Evolutionary conservation across 1,284 basidiomycete species (phyloP).

Genomic region (Meripilus lineatus): DNA sequence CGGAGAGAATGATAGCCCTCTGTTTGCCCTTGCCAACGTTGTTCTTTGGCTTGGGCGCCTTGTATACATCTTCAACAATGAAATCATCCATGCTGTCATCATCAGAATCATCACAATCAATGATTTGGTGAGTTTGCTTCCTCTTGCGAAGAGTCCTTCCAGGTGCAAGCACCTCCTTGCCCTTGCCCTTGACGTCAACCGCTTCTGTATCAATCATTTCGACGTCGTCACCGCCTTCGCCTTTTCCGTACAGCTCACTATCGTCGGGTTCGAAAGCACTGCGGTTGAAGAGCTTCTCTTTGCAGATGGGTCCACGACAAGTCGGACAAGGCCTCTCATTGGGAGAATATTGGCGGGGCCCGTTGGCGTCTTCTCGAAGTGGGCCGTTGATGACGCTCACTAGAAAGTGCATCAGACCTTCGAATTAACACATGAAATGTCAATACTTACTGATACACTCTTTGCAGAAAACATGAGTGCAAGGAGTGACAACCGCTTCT

Average conservation of each 20-base stretch:
- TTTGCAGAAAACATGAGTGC: slow-evolving; percentile 47
- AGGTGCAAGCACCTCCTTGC: slow-evolving; percentile 4
- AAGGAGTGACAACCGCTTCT: slow-evolving; percentile 43
- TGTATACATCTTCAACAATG: slow-evolving; percentile 36
- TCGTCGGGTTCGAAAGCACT: slow-evolving; percentile 47
- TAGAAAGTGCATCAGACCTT: slow-evolving; percentile 16
- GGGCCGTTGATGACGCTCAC: slow-evolving; percentile 36
- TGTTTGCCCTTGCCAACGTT: slow-evolving; percentile 20
- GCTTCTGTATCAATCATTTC: slow-evolving; percentile 20
- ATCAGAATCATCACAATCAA: slow-evolving; percentile 26
- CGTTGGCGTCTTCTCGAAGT: slow-evolving; percentile 27
- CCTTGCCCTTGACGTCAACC: slow-evolving; percentile 21
- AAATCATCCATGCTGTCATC: slow-evolving; percentile 46
- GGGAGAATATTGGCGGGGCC: slow-evolving; percentile 26
- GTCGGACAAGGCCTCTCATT: slow-evolving; percentile 46
- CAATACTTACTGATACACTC: slow-evolving; percentile 43
- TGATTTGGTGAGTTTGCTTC: slow-evolving; percentile 14
- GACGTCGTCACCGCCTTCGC: slow-evolving; percentile 13
- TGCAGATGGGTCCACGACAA: slow-evolving; percentile 41
- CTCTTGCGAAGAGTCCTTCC: slow-evolving; percentile 11
- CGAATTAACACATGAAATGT: slow-evolving; percentile 8
- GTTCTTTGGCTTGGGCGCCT: slow-evolving; percentile 31
- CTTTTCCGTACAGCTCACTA: slow-evolving; percentile 30
- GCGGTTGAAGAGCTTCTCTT: slow-evolving; percentile 40
- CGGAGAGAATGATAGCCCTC: slow-evolving; percentile 38